phyloP scores from a whole-genome alignment of 2,329 filamentous ascomycete species.

The Trichoderma brevicompactum region DNA sequence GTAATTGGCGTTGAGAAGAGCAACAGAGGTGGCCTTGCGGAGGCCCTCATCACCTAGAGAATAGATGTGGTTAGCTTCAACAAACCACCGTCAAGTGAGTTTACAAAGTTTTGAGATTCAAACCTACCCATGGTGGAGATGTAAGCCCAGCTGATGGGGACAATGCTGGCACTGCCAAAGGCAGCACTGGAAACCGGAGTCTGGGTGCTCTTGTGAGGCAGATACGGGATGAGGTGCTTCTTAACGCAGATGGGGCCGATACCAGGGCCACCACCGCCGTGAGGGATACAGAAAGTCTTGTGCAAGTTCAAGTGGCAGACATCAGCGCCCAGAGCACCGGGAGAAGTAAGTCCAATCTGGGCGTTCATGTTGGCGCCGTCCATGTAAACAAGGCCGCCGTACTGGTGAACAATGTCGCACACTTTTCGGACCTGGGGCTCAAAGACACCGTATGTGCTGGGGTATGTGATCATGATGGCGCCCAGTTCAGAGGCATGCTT shows the following conservation, averaged over 20 bases:
- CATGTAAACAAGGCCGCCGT: slow-evolving; percentile 97
- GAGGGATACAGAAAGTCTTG: slow-evolving; percentile 98
- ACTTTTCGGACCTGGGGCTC: slow-evolving; percentile 86
- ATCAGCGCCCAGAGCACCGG: slow-evolving; percentile 92
- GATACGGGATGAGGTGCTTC: slow-evolving; percentile 73
- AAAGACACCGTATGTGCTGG: slow-evolving; percentile 92
- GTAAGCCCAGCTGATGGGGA: slow-evolving; percentile 94
- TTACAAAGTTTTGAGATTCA: background rate
- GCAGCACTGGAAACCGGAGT: slow-evolving; percentile 78
- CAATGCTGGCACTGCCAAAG: slow-evolving; percentile 87
- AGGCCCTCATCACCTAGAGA: slow-evolving; percentile 61
- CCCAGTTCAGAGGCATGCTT: slow-evolving; percentile 84
- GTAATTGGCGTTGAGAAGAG: slow-evolving; percentile 96
- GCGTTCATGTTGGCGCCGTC: slow-evolving; percentile 99
- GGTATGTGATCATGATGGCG: slow-evolving; percentile 97
- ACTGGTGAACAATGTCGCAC: slow-evolving; percentile 80
- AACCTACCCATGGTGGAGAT: slow-evolving; percentile 85
- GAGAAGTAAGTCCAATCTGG: slow-evolving; percentile 92
- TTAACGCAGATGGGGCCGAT: slow-evolving; percentile 94
- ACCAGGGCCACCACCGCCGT: slow-evolving; percentile 91
- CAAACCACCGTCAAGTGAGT: background rate
- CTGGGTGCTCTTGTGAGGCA: slow-evolving; percentile 48
- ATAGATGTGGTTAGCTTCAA: background rate
- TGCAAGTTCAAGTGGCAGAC: slow-evolving; percentile 97
- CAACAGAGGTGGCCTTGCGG: slow-evolving; percentile 87